Evolutionary conservation across 176 grass and related monocot species (phyloP), one percentile per base, ranked within the genome.

Genomic region (Carex parvula): DNA sequence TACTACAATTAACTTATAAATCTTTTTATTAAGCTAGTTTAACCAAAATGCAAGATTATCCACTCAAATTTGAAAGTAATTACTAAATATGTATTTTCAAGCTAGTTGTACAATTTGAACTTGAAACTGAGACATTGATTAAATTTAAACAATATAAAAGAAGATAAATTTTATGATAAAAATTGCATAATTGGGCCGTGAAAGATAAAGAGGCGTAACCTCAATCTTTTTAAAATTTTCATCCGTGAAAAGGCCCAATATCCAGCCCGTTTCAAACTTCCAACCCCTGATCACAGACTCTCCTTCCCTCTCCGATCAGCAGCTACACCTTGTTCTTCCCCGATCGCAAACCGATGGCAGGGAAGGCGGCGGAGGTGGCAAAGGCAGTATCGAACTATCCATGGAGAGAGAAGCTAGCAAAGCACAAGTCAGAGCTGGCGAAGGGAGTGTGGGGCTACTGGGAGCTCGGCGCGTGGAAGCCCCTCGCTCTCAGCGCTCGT

Each of bases 391-490:
- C 80, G 41, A 54, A 12, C 1, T 83, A 46, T 52, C 79, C 60
- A 65, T 83, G 80, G 80, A 83, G 60, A 26, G 80, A 83, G 57
- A 83, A 66, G 33, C 80, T 83, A 11, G 80, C 80, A 12, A 53
- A 46, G 60, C 67, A 83, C 80, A 83, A 68, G 14, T 52, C 57
- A 10, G 80, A 83, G 62, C 60, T 83, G 13, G 39, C 37, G 6
- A 83, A 83, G 60, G 80, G 80, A 44, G 80, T 83, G 57, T 83
- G 80, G 80, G 80, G 80, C 0, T 98, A 98, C 85, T 98, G 95
- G 92, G 91, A 98, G 74, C 91, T 98, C 15, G 95, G 95, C 20
- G 92, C 95, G 0, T 98, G 92, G 95, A 98, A 98, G 74, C 92
- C 92, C 57, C 89, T 94, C 10, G 91, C 88, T 46, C 52, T 98